Conservation (phyloP, 345 rosid species). For the sweet orange (Citrus sinensis) region DNA sequence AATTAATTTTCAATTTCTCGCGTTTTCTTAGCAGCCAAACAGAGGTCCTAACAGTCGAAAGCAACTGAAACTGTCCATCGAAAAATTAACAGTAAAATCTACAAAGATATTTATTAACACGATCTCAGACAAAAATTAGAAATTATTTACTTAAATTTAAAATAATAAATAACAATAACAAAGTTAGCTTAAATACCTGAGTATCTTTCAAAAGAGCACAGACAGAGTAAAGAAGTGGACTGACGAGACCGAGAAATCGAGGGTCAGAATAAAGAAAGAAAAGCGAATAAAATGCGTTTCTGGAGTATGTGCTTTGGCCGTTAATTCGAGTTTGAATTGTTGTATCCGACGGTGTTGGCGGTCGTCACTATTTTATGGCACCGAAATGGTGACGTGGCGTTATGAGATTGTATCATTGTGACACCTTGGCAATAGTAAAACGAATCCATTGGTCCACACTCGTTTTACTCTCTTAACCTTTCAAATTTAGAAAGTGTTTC, state of each 20-base stretch:
- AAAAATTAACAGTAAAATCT: not conserved
- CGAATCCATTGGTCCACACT: not conserved
- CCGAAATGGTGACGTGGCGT: not conserved
- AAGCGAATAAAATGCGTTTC: not conserved
- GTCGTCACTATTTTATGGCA: not conserved
- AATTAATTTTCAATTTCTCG: not conserved
- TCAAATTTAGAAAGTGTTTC: too few species aligned
- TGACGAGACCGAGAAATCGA: not conserved
- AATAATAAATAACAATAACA: too few species aligned
- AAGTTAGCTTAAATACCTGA: not conserved
- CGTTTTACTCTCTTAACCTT: too few species aligned
- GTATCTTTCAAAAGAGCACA: not conserved
- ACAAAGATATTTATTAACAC: not conserved
- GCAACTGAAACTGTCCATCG: not conserved
- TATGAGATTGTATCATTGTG: not conserved
- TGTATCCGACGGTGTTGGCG: not conserved
- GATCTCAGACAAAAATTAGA: not conserved
- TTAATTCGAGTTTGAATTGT: not conserved
- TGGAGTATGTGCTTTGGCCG: not conserved
- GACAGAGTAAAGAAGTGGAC: not conserved
- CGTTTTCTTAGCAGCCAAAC: constrained; percentile 6
- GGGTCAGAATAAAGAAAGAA: not conserved
- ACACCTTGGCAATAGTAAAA: not conserved
- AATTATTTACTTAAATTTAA: not conserved
- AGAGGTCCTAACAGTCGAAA: not conserved